Evolutionary conservation across 2,329 filamentous ascomycete species (phyloP), one percentile per base, ranked within the genome.

Genomic region (Myotisia sp.): DNA sequence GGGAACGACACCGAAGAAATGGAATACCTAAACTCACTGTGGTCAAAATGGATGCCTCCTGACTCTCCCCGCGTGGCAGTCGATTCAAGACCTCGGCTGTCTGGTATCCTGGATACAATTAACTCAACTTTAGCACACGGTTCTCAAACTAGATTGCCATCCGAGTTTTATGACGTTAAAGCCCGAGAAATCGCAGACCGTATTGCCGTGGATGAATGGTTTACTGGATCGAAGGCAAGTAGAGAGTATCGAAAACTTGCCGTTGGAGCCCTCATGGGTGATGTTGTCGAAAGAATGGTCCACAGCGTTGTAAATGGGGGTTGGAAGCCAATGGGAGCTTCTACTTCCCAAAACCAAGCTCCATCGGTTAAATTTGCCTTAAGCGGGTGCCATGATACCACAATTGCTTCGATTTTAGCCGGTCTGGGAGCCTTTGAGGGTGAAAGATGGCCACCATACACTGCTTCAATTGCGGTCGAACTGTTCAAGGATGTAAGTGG

Each of bases 351-450:
- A 47, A 45, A 67, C 45, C 43, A 61, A 46, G 64, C 60, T 20
- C 63, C 56, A 22, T 54, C 59, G 19, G 67, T 90, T 47, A 79
- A 77, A 42, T 76, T 95, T 43, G 78, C 75, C 10, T 63, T 95
- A 49, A 81, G 74, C 44, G 86, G 86, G 20, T 93, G 86, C 50
- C 86, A 94, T 56, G 86, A 95, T 52, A 95, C 90, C 2, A 95
- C 90, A 0, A 68, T 98, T 4, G 90, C 83, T 2, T 81, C 71
- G 1, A 64, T 84, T 2, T 62, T 98, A 18, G 63, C 77, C 10
- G 82, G 81, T 44, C 58, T 95, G 5, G 90, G 87, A 2, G 79
- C 80, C 2, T 90, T 83, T 52, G 65, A 81, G 26, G 62, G 63
- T 13, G 71, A 70, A 30, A 67, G 69, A 22, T 98, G 90, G 90